Base-by-base conservation (phyloP, 2,329 filamentous ascomycete species). In the Fusarium xyrophilum region DNA sequence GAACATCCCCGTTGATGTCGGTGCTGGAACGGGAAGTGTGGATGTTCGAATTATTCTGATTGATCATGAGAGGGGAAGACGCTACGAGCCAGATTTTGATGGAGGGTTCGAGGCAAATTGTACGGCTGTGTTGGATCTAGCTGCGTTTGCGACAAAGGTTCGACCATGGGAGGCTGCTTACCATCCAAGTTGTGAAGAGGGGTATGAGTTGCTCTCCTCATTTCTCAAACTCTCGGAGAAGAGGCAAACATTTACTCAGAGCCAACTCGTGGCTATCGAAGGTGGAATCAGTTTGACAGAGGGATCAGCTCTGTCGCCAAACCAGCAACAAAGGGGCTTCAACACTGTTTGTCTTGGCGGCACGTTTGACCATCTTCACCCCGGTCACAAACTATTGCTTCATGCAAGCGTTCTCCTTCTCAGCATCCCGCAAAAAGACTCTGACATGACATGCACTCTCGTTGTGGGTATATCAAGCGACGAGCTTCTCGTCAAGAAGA, bases 341-440 rank as follows among this genome's bases (percentile, higher is more conserved):
- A 61, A 64, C 6, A 75, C 68, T 5, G 91, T 96, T 51, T 92
- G 91, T 54, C 87, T 98, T 15, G 96, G 95, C 32, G 96, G 96
- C 13, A 99, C 96, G 0, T 99, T 98, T 79, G 96, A 99, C 78
- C 93, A 98, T 79, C 86, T 99, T 25, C 96, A 99, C 76, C 89
- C 92, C 7, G 96, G 96, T 9, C 96, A 99, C 82, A 99, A 98
- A 80, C 84, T 98, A n/a, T 86, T 99, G 23, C 86, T 99, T 23
- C 93, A 94, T n/a, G 94, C 94, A 65, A 92, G 91, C 1, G 87
- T 90, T 0, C 86, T 97, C 58, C 85, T 93, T 19, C 84, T 91
- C 59, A 86, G 87, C 61, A 83, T 86, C 2, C 82, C 83, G 0
- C 70, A 79, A 42, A 73, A 79, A 33, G 72, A 75, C 33, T 74